A percentile compares a stretch with the other conserved stretches of the same genome.
Evolutionary conservation across 2,329 filamentous ascomycete species (phyloP).

Genomic region (Pestalotiopsis sp.): DNA sequence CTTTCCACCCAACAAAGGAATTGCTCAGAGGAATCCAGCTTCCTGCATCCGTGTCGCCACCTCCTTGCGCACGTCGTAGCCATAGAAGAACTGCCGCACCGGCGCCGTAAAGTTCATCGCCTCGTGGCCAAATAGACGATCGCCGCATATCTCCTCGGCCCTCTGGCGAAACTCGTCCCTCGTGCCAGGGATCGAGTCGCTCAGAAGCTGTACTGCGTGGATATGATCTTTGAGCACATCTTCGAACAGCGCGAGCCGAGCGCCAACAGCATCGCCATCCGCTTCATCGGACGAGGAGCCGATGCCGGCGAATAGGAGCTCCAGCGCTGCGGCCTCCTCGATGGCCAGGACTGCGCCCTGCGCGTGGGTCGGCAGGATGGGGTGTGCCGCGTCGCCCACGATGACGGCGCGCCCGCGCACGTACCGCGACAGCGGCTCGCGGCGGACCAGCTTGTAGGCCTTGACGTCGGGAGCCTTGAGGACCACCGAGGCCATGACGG

Average conservation of each 20-base stretch:
- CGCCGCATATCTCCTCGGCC: conserved; percentile 14
- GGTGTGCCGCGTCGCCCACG: conserved; percentile 16
- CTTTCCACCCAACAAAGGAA: neutral
- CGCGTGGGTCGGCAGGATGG: conserved; percentile 16
- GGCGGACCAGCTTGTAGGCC: conserved; percentile 11
- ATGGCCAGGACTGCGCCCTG: conserved; percentile 15
- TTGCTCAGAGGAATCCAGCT: neutral
- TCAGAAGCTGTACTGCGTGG: conserved; percentile 16
- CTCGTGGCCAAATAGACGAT: conserved; percentile 6
- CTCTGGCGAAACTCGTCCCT: conserved; percentile 9
- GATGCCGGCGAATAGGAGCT: conserved; percentile 8
- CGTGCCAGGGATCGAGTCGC: conserved; percentile 13
- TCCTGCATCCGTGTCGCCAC: conserved; percentile 9
- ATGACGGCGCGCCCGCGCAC: conserved; percentile 15
- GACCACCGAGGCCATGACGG: conserved; percentile 11
- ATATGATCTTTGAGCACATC: conserved; percentile 15
- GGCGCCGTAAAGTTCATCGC: conserved; percentile 14
- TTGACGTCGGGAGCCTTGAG: conserved; percentile 14
- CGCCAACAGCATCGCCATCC: neutral
- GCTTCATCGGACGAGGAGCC: neutral
- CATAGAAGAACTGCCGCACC: conserved; percentile 15
- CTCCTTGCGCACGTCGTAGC: conserved; percentile 15
- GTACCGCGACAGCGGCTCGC: conserved; percentile 13
- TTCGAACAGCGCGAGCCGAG: conserved; percentile 11
- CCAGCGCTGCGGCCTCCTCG: conserved; percentile 16